Conservation (phyloP, 495 filamentous ascomycete species). For the Neurospora sp. region DNA sequence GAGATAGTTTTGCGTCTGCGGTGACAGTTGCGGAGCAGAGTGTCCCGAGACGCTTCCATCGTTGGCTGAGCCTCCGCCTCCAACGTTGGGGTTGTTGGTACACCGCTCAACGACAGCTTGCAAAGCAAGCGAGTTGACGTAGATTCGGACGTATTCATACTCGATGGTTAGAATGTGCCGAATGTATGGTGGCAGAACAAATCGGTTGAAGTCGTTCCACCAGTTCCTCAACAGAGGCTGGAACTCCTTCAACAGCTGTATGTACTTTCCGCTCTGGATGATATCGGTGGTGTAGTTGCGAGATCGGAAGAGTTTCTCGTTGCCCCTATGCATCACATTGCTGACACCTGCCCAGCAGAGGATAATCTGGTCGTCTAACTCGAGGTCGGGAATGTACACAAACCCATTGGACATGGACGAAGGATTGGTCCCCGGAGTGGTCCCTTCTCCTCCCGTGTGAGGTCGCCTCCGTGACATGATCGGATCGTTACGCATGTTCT, state of each 20-base stretch:
- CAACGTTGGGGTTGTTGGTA: conserved; percentile 51
- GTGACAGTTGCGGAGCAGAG: conserved; percentile 37
- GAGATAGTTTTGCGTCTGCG: conserved; percentile 48
- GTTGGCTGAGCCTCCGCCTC: conserved; percentile 31
- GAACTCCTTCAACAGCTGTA: conserved; percentile 67
- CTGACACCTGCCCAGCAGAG: conserved; percentile 89
- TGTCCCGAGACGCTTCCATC: conserved; percentile 31
- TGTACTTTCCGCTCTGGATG: conserved; percentile 76
- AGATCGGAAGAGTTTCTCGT: conserved; percentile 74
- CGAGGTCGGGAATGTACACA: conserved; percentile 48
- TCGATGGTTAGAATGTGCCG: conserved; percentile 81
- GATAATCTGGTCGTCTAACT: conserved; percentile 67
- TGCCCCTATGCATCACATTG: conserved; percentile 77
- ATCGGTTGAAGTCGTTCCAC: conserved; percentile 62
- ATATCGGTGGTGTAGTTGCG: conserved; percentile 75
- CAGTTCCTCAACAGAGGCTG: conserved; percentile 66
- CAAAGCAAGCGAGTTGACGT: conserved; percentile 84
- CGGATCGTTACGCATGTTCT: conserved; percentile 43
- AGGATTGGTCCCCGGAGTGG: conserved; percentile 44
- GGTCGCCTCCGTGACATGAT: conserved; percentile 33
- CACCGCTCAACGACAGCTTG: conserved; percentile 94
- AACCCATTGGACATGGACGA: conserved; percentile 42
- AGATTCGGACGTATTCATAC: conserved; percentile 81
- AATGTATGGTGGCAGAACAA: conserved; percentile 62
- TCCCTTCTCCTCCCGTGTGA: conserved; percentile 34